Base-by-base conservation (phyloP, 805 yeast genomes). In the Sugiyamaella smithiae region DNA sequence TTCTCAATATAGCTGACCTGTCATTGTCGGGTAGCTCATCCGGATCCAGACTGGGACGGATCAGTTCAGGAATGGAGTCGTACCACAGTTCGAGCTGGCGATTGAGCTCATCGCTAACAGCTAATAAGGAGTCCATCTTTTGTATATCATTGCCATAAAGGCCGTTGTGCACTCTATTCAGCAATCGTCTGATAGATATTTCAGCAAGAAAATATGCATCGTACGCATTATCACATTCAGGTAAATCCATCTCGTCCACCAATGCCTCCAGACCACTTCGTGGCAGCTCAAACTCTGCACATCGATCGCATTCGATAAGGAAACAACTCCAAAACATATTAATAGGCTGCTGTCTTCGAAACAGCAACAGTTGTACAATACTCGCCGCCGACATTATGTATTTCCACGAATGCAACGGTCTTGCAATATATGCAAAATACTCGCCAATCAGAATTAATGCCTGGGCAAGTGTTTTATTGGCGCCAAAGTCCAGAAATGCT, bases 121-220 rank as follows among this genome's bases (percentile, higher is more conserved):
- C 32, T 8, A 48, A 26, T 11, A 42, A 11, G 5, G 48, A 26
- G 29, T 43, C 26, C 17, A 40, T 41, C 2, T 19, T 16, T 6
- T 19, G 45, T 11, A 16, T 16, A 5, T 19, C 28, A 16, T 32
- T 33, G 12, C 46, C 22, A 31, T 49, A 49, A 17, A 49, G 32
- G 7, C 46, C 35, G 38, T 40, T 43, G 40, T 54, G 57, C 11
- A 52, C 50, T 9, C 57, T 51, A 43, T 52, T 54, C n/a, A 54
- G 50, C 16, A 54, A 46, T 14, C 56, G 43, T 11, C 56, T 49
- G 24, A 54, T 50, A n/a, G 57, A 50, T 16, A 52, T 54, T 28
- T 55, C 55, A 22, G 57, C 57, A 1, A 54, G 48, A 40, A 54
- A 50, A 23, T 53, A 48, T 17, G 44, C 45, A 33, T 51, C 51